Percentiles rank a stretch among this genome's conserved stretches.
Conservation (phyloP, 352 stramenopile species). For the Pelagophyceae sp. region DNA sequence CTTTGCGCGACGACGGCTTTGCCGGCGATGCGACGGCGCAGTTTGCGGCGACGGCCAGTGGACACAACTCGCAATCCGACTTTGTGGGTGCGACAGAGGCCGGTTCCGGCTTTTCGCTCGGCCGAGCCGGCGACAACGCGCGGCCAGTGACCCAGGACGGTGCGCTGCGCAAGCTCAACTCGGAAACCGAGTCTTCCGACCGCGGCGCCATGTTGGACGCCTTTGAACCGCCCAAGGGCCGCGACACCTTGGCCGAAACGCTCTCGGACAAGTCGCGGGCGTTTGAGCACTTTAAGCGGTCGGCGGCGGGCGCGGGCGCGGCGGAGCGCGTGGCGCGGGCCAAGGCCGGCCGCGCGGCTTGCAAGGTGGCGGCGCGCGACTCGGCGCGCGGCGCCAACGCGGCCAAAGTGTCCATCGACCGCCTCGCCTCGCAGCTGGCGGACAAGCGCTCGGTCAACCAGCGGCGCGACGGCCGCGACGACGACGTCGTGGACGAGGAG, state of each 20-base stretch:
- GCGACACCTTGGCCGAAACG: background rate
- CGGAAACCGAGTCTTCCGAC: background rate
- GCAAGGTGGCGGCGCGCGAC: constrained; percentile 60
- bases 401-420: constrained; percentile 64
- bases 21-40: no score
- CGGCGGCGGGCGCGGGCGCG: constrained; percentile 21
- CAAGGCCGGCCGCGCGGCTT: constrained; percentile 61
- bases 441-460: constrained; percentile 23
- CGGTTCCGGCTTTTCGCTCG: constrained; percentile 33
- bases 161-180: no score
- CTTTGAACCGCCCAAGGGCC: background rate
- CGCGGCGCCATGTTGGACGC: background rate
- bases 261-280: background rate
- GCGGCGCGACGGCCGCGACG: constrained; percentile 29
- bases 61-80: background rate
- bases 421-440: constrained; percentile 23
- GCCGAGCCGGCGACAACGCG: constrained; percentile 31
- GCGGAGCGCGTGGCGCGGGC: constrained; percentile 25
- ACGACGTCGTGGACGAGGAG: constrained; percentile 78
- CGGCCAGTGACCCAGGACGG: no score
- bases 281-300: constrained; percentile 32
- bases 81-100: constrained; percentile 31
- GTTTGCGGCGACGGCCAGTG: constrained; percentile 2
- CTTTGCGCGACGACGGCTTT: no score
- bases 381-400: constrained; percentile 60